Evolutionary conservation across 2,329 filamentous ascomycete genomes (phyloP), one percentile per base, ranked within the genome.

Genomic region (Orbilia javanica): DNA sequence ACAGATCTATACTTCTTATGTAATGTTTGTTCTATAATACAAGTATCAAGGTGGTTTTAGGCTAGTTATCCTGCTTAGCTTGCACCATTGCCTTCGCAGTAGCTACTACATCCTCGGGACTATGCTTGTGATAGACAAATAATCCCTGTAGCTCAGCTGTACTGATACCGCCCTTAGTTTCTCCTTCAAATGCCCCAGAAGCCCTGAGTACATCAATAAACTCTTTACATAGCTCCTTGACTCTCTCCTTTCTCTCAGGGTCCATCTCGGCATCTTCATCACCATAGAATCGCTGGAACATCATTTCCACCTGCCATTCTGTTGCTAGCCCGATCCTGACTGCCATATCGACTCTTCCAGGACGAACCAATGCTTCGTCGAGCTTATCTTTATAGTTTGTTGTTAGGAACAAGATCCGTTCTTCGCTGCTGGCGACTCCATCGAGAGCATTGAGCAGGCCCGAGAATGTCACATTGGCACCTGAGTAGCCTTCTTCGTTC

Each of bases 261-360:
- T 67, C 79, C 22, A 64, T 25, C 20, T 75, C 65, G 18, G 39
- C 66, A 34, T 68, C 63, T n/a, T 64, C 70, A 39, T 65, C 68
- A 18, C 92, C 92, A 82, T 98, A 99, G 85, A 98, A 99, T 20
- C 96, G 90, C 84, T 96, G 92, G 94, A 95, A 99, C 85, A 99
- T 92, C 84, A 91, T 88, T 13, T 86, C 89, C 18, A 96, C 94
- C 84, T 98, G 96, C 83, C 92, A 92, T 74, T 90, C 88, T 1
- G 92, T 95, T 34, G 95, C 94, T 84, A 97, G 92, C 42, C 94
- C 95, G 60, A 99, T 91, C 68, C 93, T 89, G 2, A 97, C 89
- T 80, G 93, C 96, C 91, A 98, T 92, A 84, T 99, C 96, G 0
- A 99, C 94, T 60, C 96, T 89, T 0, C 96, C 96, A 0, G 96